These are phyloP conservation scores for Backusella westeae DNA, from an alignment of 192 early-diverging fungal species.

Conservation along the genomic window DNA sequence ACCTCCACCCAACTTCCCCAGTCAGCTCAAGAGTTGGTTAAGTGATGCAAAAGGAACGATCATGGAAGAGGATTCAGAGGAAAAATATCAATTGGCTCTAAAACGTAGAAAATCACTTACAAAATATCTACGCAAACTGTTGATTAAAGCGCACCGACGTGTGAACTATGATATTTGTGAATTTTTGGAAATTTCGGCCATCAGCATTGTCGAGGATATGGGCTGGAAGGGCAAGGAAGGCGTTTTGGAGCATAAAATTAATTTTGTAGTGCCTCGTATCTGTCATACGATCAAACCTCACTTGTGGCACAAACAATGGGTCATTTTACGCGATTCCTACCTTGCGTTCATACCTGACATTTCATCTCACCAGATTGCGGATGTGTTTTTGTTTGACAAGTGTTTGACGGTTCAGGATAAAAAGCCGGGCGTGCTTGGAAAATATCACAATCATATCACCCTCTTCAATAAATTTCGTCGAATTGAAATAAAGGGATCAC, in stretches of 20 bases:
- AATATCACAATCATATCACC: slow-evolving; percentile 50
- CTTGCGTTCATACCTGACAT: slow-evolving; percentile 43
- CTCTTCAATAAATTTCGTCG: slow-evolving; percentile 54
- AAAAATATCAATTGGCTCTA: slow-evolving; percentile 43
- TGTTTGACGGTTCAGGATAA: slow-evolving; percentile 29
- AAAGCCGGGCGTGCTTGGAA: slow-evolving; percentile 35
- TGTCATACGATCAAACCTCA: slow-evolving; percentile 22
- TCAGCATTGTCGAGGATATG: slow-evolving; percentile 78
- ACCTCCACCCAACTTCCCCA: slow-evolving; percentile 34
- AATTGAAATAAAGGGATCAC: slow-evolving; percentile 66
- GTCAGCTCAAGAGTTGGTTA: slow-evolving; percentile 25
- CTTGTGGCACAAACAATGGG: slow-evolving; percentile 67
- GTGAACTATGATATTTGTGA: slow-evolving; percentile 71
- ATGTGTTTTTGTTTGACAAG: slow-evolving; percentile 54
- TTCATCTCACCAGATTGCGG: slow-evolving; percentile 32
- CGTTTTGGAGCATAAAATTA: slow-evolving; percentile 65
- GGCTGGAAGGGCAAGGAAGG: slow-evolving; percentile 87
- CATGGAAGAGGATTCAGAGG: slow-evolving; percentile 17
- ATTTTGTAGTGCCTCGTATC: slow-evolving; percentile 34
- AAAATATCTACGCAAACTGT: slow-evolving; percentile 57
- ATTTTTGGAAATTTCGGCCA: slow-evolving; percentile 73
- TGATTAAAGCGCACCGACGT: slow-evolving; percentile 57
- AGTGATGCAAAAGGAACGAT: slow-evolving; percentile 19
- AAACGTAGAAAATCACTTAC: slow-evolving; percentile 58
- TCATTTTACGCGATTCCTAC: slow-evolving; percentile 66